Conservation (phyloP, 495 filamentous ascomycete species). For the Corynascus novoguineensis region DNA sequence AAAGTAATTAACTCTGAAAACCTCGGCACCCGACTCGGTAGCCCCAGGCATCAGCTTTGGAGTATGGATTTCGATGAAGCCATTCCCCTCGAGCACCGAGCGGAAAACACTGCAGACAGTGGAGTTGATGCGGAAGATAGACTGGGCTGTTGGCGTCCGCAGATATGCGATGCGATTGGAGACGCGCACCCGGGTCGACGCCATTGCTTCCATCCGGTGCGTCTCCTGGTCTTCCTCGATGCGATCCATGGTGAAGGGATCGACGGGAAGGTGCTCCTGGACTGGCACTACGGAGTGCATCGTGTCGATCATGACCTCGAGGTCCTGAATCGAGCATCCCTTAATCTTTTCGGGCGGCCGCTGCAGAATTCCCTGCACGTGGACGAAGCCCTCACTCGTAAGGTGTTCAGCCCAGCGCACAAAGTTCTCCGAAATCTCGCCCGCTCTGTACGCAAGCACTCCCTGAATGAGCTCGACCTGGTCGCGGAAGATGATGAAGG, state of each 20-base stretch:
- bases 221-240: constrained; percentile 36
- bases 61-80: constrained; percentile 88
- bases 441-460: constrained; percentile 55
- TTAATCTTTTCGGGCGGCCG: constrained; percentile 70
- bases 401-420: constrained; percentile 81
- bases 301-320: constrained; percentile 75
- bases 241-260: constrained; percentile 49
- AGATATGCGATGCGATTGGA: constrained; percentile 83
- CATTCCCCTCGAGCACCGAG: constrained; percentile 65
- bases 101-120: constrained; percentile 77
- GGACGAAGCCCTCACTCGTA: constrained; percentile 72
- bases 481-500: constrained; percentile 82
- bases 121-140: constrained; percentile 74
- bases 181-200: constrained; percentile 47
- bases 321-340: constrained; percentile 66
- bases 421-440: constrained; percentile 66
- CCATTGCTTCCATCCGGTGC: constrained; percentile 37
- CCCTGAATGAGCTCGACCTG: constrained; percentile 79
- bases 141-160: constrained; percentile 77
- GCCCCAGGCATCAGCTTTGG: constrained; percentile 87
- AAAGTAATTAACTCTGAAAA: constrained; percentile 96
- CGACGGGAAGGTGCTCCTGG: constrained; percentile 65
- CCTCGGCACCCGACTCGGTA: constrained; percentile 85
- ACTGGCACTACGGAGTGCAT: constrained; percentile 62
- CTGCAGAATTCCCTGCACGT: constrained; percentile 70